A percentile compares a stretch with the other conserved stretches of the same genome.
These are phyloP conservation scores for Xylariales sp. DNA, from an alignment of 2,329 filamentous ascomycete species.

Conservation along the genomic window DNA sequence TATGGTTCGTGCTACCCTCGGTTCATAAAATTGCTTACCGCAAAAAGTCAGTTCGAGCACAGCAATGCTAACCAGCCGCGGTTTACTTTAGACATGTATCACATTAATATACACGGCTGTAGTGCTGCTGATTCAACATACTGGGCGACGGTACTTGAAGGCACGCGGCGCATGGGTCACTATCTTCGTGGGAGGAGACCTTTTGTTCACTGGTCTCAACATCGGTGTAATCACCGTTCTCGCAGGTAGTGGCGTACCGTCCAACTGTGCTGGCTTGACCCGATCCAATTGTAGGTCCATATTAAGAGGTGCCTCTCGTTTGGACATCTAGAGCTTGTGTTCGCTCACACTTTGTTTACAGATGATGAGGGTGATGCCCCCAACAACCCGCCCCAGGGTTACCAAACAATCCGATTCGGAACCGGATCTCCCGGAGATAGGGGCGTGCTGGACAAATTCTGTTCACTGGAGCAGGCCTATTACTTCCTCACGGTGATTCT, in stretches of 20 bases:
- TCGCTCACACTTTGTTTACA: slow-evolving; percentile 6
- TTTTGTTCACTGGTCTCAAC: slow-evolving; percentile 22
- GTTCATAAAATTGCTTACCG: too few relatives aligned
- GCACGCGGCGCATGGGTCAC: slow-evolving; percentile 17
- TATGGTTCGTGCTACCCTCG: slow-evolving; percentile 31
- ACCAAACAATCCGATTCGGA: slow-evolving; percentile 26
- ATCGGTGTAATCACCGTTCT: slow-evolving; percentile 29
- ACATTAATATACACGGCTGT: slow-evolving; percentile 26
- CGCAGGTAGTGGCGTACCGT: slow-evolving; percentile 26
- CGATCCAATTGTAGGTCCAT: slow-evolving; percentile 13
- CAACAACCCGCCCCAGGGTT: slow-evolving; percentile 14
- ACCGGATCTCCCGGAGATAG: slow-evolving; percentile 15
- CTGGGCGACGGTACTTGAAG: slow-evolving; percentile 17
- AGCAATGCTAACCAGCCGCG: too few relatives aligned
- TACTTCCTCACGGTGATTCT: slow-evolving; percentile 25
- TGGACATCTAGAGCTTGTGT: background rate
- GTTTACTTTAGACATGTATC: slow-evolving; percentile 20
- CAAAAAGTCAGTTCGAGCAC: too few relatives aligned
- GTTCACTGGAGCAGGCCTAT: slow-evolving; percentile 25
- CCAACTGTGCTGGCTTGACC: slow-evolving; percentile 28
- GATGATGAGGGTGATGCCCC: slow-evolving; percentile 8
- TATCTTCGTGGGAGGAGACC: slow-evolving; percentile 23
- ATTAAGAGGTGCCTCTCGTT: background rate
- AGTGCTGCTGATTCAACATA: slow-evolving; percentile 25
- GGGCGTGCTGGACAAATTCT: slow-evolving; percentile 24